Percentiles rank a stretch among this genome's conserved stretches.
Conservation (phyloP, 108 stramenopile genomes). For the Nitzschia sp. region DNA sequence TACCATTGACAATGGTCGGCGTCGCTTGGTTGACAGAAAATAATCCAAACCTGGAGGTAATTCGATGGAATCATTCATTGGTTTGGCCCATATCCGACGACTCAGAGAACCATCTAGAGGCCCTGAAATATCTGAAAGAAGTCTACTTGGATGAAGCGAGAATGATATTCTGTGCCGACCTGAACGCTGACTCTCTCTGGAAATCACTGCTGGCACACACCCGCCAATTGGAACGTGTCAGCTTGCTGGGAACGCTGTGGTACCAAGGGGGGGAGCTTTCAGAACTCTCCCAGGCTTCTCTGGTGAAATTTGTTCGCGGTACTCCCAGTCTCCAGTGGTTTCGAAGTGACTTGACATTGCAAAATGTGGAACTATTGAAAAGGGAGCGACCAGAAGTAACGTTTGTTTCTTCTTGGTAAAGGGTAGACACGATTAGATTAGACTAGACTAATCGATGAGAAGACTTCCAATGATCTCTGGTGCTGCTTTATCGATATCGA, state of each 20-base stretch:
- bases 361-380: slow-evolving; percentile 34
- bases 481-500: no score
- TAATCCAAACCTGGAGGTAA: slow-evolving; percentile 30
- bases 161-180: slow-evolving; percentile 15
- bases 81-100: slow-evolving; percentile 38
- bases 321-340: slow-evolving; percentile 38
- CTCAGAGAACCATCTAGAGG: slow-evolving; percentile 29
- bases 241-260: slow-evolving; percentile 31
- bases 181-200: slow-evolving; percentile 26
- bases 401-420: slow-evolving; percentile 18
- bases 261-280: slow-evolving; percentile 18
- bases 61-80: slow-evolving; percentile 43
- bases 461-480: no score
- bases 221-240: slow-evolving; percentile 30
- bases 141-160: slow-evolving; percentile 33
- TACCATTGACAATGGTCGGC: slow-evolving; percentile 22
- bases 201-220: slow-evolving; percentile 23
- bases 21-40: slow-evolving; percentile 31
- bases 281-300: slow-evolving; percentile 26
- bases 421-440: no score
- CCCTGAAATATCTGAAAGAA: slow-evolving; percentile 39
- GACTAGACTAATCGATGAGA: no score
- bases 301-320: slow-evolving; percentile 41
- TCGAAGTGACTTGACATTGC: slow-evolving; percentile 38
- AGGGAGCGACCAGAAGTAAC: slow-evolving; percentile 40